Conservation (phyloP, 495 filamentous ascomycete species). For the Xylaria acuta region DNA sequence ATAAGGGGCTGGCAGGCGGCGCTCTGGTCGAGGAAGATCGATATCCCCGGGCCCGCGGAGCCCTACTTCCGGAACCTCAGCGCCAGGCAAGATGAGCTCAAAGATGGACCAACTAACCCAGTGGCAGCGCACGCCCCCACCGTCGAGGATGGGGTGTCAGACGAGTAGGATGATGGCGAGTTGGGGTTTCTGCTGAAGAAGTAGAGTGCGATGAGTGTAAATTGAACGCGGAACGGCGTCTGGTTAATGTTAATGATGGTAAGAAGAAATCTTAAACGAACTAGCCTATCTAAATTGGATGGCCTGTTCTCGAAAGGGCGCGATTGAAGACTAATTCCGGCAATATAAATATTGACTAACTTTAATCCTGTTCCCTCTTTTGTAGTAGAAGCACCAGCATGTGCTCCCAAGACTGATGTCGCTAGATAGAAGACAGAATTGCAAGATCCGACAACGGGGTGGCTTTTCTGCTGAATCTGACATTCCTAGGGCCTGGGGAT, state of each 20-base stretch:
- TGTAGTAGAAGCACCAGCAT: not conserved
- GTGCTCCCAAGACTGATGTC: no score
- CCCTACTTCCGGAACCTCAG: constrained; percentile 19
- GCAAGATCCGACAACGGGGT: not conserved
- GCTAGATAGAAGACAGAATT: not conserved
- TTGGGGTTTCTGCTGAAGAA: constrained; percentile 12
- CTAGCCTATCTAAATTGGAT: not conserved
- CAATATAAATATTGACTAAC: no score
- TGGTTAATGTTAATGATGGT: not conserved
- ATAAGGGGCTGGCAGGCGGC: constrained; percentile 20
- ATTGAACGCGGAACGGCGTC: not conserved
- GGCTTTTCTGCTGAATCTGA: not conserved
- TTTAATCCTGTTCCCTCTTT: not conserved
- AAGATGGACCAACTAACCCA: not conserved
- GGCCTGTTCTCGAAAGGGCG: not conserved
- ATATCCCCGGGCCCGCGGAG: not conserved
- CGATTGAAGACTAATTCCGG: no score
- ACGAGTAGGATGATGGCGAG: constrained; percentile 15
- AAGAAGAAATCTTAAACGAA: not conserved
- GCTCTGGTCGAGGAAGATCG: not conserved
- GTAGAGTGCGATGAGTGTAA: constrained; percentile 15
- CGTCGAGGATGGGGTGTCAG: not conserved
- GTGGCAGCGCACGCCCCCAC: constrained; percentile 1
- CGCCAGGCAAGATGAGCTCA: not conserved
- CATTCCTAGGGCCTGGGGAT: not conserved